A percentile compares a stretch with the other conserved stretches of the same genome.
Conservation (phyloP, 2,329 filamentous ascomycete species). For the Colletotrichum cuscutae region DNA sequence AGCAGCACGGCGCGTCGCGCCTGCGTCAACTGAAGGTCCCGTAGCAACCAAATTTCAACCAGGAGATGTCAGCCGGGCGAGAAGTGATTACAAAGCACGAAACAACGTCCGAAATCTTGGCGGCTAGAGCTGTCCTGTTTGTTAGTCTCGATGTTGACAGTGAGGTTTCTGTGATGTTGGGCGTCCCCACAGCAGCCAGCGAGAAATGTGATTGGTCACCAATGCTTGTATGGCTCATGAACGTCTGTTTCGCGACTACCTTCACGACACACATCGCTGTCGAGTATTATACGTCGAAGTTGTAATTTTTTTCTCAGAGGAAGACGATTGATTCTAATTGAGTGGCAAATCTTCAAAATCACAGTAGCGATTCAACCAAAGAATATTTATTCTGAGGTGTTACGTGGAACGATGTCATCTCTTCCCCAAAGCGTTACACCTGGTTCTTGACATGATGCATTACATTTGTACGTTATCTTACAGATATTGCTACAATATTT, state of each 20-base stretch:
- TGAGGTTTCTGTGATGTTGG: slow-evolving; percentile 20
- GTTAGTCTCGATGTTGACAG: slow-evolving; percentile 4
- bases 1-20: slow-evolving; percentile 7
- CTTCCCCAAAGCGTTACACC: not conserved
- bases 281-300: not conserved
- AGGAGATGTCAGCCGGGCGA: not conserved
- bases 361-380: no score
- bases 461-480: not conserved
- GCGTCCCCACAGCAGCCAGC: not conserved
- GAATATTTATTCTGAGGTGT: no score
- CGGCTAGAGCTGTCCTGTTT: not conserved
- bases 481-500: slow-evolving; percentile 1
- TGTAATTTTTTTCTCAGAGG: not conserved
- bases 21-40: not conserved
- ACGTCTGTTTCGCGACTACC: not conserved
- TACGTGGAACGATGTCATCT: no score
- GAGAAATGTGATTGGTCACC: slow-evolving; percentile 19
- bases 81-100: no score
- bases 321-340: no score
- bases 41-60: not conserved
- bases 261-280: not conserved
- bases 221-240: not conserved
- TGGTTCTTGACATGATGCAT: not conserved
- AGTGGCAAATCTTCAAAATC: no score
- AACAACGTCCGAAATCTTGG: not conserved